Percentiles rank a stretch among this genome's conserved stretches.
Conservation (phyloP, 2,329 filamentous ascomycete genomes). For the Trichoderma cornu-damae region DNA sequence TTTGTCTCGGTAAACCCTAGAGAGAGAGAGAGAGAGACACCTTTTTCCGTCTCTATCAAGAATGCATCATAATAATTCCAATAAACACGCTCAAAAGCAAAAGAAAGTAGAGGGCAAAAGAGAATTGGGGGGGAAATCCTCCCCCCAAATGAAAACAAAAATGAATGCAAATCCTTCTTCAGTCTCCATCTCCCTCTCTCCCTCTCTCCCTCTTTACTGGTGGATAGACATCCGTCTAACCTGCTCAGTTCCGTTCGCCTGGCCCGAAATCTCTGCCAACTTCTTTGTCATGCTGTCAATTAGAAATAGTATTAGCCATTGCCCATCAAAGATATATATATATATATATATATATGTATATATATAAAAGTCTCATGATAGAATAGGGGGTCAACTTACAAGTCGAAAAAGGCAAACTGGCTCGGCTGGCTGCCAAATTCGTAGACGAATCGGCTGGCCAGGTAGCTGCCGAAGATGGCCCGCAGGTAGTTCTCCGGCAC, state of each 20-base stretch:
- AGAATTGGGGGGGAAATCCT: too few relatives aligned
- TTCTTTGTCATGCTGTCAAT: conserved; percentile 59
- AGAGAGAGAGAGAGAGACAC: too few relatives aligned
- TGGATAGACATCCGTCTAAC: conserved; percentile 28
- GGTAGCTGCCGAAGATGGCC: conserved; percentile 92
- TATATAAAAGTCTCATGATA: too few relatives aligned
- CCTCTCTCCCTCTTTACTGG: neutral
- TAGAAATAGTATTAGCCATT: conserved; percentile 1
- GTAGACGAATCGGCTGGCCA: conserved; percentile 94
- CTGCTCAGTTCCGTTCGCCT: conserved; percentile 26
- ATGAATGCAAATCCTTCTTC: neutral
- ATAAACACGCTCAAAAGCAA: conserved; percentile 13
- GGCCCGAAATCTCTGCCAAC: conserved; percentile 44
- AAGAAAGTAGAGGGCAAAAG: too few relatives aligned
- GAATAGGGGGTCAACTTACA: conserved; percentile 57
- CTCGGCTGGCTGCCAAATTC: conserved; percentile 87
- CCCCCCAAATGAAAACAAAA: neutral
- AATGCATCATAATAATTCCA: conserved; percentile 13
- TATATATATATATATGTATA: too few relatives aligned
- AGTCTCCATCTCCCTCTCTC: too few relatives aligned
- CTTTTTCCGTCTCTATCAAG: neutral
- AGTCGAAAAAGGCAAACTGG: conserved; percentile 98
- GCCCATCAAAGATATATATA: too few relatives aligned
- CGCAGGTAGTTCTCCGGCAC: conserved; percentile 90
- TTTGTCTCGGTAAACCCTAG: conserved; percentile 2